A percentile compares a stretch with the other conserved stretches of the same genome.
These are phyloP conservation scores for Termitomyces sp. DNA, from an alignment of 768 basidiomycete species.

Conservation along the genomic window DNA sequence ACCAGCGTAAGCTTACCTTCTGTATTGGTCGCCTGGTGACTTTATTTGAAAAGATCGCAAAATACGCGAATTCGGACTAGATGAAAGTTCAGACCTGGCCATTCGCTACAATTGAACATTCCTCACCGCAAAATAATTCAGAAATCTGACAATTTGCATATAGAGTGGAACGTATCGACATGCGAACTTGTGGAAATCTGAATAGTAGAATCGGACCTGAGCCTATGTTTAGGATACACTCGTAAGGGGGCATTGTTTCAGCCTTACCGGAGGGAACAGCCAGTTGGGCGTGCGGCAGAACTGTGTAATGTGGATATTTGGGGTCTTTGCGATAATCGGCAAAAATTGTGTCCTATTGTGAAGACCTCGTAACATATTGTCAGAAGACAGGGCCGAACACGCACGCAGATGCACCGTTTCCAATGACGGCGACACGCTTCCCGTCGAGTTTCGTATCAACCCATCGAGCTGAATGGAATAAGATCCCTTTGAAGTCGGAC, in stretches of 20 bases:
- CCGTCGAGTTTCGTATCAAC: slow-evolving; percentile 34
- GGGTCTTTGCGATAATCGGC: slow-evolving; percentile 38
- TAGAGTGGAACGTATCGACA: slow-evolving; percentile 38
- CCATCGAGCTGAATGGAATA: slow-evolving; percentile 57
- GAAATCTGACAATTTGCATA: slow-evolving; percentile 26
- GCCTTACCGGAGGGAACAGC: slow-evolving; percentile 40
- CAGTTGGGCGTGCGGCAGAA: slow-evolving; percentile 51
- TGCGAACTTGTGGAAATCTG: slow-evolving; percentile 31
- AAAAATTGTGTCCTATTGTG: slow-evolving; percentile 46
- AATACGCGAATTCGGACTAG: slow-evolving; percentile 8
- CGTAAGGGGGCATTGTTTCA: not conserved
- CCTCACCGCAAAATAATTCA: slow-evolving; percentile 15
- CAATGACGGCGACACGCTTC: slow-evolving; percentile 55
- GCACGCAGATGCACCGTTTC: slow-evolving; percentile 54
- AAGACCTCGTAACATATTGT: not conserved
- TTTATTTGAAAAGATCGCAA: slow-evolving; percentile 10
- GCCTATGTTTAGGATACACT: not conserved
- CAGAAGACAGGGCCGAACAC: slow-evolving; percentile 16
- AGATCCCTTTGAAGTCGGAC: slow-evolving; percentile 40
- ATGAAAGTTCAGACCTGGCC: not conserved
- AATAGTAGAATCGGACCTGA: slow-evolving; percentile 26
- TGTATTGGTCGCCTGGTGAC: slow-evolving; percentile 1
- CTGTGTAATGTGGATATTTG: slow-evolving; percentile 38
- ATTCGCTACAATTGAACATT: not conserved
- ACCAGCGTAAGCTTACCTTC: not conserved